phyloP scores from a whole-genome alignment of 345 rosid species.

The Brassica juncea region DNA sequence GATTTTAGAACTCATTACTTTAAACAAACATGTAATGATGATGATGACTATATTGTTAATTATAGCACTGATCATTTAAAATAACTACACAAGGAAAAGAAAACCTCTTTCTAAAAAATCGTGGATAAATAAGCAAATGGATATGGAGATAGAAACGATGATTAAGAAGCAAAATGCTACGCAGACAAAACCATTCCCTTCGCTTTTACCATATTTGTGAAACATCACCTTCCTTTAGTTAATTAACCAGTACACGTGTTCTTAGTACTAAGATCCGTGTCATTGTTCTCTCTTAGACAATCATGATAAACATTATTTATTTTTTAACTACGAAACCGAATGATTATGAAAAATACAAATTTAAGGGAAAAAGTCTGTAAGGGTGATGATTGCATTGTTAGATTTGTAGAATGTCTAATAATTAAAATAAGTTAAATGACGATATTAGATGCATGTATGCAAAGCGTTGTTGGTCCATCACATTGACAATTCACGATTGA shows the following conservation, averaged over 20 bases:
- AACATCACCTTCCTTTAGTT: not conserved
- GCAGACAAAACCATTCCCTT: not conserved
- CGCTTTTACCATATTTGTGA: not conserved
- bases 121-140: not conserved
- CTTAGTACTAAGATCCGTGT: not conserved
- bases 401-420: not conserved
- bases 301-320: not conserved
- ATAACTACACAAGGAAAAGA: not conserved
- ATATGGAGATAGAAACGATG: not conserved
- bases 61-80: not conserved
- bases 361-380: constrained; percentile 8
- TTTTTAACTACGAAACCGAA: not conserved
- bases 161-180: not conserved
- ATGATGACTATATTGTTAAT: constrained; percentile 7
- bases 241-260: not conserved
- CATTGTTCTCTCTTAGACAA: not conserved
- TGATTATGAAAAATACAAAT: not conserved
- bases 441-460: constrained; percentile 13
- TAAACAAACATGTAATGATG: constrained; percentile 33
- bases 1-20: constrained; percentile 28
- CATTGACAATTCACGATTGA: constrained; percentile 32
- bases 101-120: not conserved
- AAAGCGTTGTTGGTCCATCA: constrained; percentile 33
- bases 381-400: constrained; percentile 9
- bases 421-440: not conserved